These are phyloP conservation scores for Candida gorgasii DNA, from an alignment of 805 yeast genomes.

Conservation along the genomic window DNA sequence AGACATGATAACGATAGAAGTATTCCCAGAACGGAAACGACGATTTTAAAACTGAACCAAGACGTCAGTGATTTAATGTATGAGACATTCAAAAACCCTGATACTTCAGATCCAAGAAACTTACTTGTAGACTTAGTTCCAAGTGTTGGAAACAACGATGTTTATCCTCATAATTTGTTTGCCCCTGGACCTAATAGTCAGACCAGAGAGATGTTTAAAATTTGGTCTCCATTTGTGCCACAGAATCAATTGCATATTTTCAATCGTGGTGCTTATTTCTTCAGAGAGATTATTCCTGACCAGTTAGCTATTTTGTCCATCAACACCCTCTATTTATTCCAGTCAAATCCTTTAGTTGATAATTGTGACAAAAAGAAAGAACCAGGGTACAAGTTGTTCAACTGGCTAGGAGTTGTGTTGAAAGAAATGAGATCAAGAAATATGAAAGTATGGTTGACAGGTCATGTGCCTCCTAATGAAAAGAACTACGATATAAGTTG, in stretches of 20 bases:
- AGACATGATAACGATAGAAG: conserved; percentile 80
- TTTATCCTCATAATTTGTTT: conserved; percentile 83
- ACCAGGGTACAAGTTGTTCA: conserved; percentile 76
- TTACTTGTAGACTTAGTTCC: conserved; percentile 58
- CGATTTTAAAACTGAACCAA: conserved; percentile 70
- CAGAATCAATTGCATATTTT: conserved; percentile 75
- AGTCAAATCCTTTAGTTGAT: conserved; percentile 79
- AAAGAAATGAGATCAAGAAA: conserved; percentile 70
- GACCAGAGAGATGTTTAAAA: conserved; percentile 70
- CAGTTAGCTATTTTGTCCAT: conserved; percentile 76
- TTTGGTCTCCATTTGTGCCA: conserved; percentile 77
- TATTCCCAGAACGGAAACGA: conserved; percentile 70
- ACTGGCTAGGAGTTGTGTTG: conserved; percentile 76
- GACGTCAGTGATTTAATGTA: conserved; percentile 54
- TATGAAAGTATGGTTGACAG: conserved; percentile 84
- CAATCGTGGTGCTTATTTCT: conserved; percentile 71
- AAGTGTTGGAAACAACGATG: conserved; percentile 83
- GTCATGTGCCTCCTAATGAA: conserved; percentile 86
- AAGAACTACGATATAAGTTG: conserved; percentile 77
- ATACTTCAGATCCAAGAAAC: conserved; percentile 45
- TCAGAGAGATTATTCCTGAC: conserved; percentile 77
- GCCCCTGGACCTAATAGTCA: conserved; percentile 88
- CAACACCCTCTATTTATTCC: conserved; percentile 74
- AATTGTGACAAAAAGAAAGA: conserved; percentile 70
- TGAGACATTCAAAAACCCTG: conserved; percentile 51